Base-by-base conservation (phyloP, 441 rosid species). In the Euphorbia corollata region DNA sequence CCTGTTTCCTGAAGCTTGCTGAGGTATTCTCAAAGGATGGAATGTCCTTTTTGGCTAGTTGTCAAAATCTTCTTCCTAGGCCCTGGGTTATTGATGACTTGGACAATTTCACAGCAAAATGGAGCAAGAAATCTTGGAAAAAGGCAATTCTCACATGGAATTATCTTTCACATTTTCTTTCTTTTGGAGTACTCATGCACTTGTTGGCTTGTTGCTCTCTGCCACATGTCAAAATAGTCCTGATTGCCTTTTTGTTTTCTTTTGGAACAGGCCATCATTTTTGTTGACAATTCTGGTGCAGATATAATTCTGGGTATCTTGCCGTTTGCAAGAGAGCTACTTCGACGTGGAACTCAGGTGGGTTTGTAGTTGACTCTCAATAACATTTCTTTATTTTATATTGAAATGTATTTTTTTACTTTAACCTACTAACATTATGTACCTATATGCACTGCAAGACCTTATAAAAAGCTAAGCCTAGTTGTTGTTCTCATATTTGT, bases 41-140 rank as follows among this genome's bases (percentile, higher is more conserved):
- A 57, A 86, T 91, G 84, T 89, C 98, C 71, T 94, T 94, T 81
- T 74, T 87, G 74, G 88, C 91, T 71, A 94, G 80, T 67, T 82
- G 84, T 84, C 97, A 91, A 78, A 94, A 88, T 82, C 84, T 94
- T 74, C 87, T 87, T 62, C 82, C 98, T 13, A 81, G 94, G 45
- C 99, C 99, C 22, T 91, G 98, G 98, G 99, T 94, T 65, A 82
- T 91, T 63, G 99, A 94, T 84, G 98, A 94, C 76, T 81, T 94
- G 67, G 94, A 91, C 19, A 71, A 77, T 63, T 94, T 94, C 76
- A 84, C 86, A 83, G 72, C 67, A 68, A 86, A 77, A 71, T 94
- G 99, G 97, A 73, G 76, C 82, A 87, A 82, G 80, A 89, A 85
- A 79, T 77, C 83, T 39, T 94, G 99, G 97, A 87, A 94, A 74